These are phyloP conservation scores for Iris pallida DNA, from an alignment of 116 monocot genomes.

Conservation along the genomic window DNA sequence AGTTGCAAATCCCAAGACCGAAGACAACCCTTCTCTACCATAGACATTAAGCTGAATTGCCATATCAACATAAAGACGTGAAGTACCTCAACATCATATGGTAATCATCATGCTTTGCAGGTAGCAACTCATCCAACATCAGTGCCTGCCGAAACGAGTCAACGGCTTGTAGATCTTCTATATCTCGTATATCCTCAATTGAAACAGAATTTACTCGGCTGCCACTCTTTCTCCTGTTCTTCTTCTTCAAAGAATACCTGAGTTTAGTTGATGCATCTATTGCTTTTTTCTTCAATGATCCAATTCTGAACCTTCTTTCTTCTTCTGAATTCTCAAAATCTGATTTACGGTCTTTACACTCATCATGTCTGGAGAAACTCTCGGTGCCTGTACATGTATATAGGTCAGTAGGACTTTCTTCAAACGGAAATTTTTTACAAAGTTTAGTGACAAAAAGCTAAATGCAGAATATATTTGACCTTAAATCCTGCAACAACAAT, in stretches of 20 bases:
- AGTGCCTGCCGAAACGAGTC: conserved; percentile 57
- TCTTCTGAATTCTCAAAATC: conserved; percentile 70
- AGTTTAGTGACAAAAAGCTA: not conserved
- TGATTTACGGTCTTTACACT: conserved; percentile 57
- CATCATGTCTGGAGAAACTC: conserved; percentile 31
- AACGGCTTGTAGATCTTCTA: conserved; percentile 62
- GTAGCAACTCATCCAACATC: conserved; percentile 52
- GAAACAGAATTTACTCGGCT: conserved; percentile 33
- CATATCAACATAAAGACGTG: not conserved
- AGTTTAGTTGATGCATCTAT: conserved; percentile 63
- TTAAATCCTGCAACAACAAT: not conserved
- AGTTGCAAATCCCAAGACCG: no score
- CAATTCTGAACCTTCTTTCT: conserved; percentile 54
- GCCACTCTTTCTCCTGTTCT: conserved; percentile 43
- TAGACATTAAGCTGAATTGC: not conserved
- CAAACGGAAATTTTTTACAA: not conserved
- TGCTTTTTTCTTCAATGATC: conserved; percentile 64
- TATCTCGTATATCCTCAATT: conserved; percentile 70
- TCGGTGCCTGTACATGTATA: conserved; percentile 40
- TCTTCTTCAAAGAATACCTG: conserved; percentile 61
- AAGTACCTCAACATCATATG: conserved; percentile 70
- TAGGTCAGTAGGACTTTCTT: no score
- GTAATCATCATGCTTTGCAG: conserved; percentile 66
- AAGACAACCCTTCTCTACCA: not conserved
- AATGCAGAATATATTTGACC: not conserved